Evolutionary conservation across 1,139 yeast genomes (phyloP).

Genomic region (Lodderomyces metapsilosis): DNA sequence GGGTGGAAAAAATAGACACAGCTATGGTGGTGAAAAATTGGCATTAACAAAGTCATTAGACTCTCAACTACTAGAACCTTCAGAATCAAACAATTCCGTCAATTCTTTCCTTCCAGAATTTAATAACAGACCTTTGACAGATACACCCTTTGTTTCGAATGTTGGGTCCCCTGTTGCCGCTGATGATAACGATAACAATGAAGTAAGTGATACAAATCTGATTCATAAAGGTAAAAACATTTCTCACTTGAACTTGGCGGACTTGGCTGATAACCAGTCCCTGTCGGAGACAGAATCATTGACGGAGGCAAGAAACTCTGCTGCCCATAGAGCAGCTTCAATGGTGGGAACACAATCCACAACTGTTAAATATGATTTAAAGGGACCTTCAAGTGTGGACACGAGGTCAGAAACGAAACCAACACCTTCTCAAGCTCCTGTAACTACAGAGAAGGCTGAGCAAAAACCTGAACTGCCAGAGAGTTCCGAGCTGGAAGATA

Average conservation of each 20-base stretch:
- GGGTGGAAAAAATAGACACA: conserved; percentile 1
- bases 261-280: conserved; percentile 19
- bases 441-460: too few relatives aligned
- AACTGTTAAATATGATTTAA: conserved; percentile 1
- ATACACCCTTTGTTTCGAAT: conserved; percentile 64
- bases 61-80: conserved; percentile 21
- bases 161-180: conserved; percentile 51
- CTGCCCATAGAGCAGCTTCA: conserved; percentile 12
- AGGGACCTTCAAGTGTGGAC: conserved; percentile 4
- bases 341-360: conserved; percentile 9
- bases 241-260: conserved; percentile 43
- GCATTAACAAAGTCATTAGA: conserved; percentile 29
- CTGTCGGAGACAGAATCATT: conserved; percentile 13
- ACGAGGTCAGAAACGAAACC: not conserved
- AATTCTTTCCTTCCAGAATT: conserved; percentile 49
- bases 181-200: conserved; percentile 18
- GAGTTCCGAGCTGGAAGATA: not conserved
- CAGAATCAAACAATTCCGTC: conserved; percentile 18
- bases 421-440: too few relatives aligned
- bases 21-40: conserved; percentile 21
- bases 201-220: conserved; percentile 11
- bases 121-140: conserved; percentile 67
- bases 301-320: conserved; percentile 10
- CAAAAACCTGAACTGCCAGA: not conserved
- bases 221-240: conserved; percentile 34